Evolutionary conservation across 73 alveolate genomes (phyloP).

Genomic region (Paramecium sonneborni): DNA sequence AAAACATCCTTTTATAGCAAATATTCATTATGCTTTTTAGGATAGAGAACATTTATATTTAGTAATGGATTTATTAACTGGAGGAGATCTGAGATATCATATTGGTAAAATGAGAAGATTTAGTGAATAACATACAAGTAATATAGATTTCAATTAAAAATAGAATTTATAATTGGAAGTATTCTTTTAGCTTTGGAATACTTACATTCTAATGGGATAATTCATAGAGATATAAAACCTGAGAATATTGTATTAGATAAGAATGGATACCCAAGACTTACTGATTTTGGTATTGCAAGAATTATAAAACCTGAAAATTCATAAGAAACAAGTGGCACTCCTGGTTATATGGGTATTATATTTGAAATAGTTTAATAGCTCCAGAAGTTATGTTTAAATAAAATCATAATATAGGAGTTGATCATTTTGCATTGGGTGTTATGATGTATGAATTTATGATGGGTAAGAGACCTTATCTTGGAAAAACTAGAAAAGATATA

Average conservation of each 20-base stretch:
- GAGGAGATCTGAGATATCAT: slow-evolving; percentile 81
- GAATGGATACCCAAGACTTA: slow-evolving; percentile 73
- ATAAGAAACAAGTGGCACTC: slow-evolving; percentile 82
- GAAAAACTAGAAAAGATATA: slow-evolving; percentile 77
- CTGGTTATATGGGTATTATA: slow-evolving; percentile 80
- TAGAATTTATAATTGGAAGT: slow-evolving; percentile 71
- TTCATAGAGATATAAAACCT: slow-evolving; percentile 80
- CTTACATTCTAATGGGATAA: slow-evolving; percentile 67
- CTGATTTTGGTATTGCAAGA: slow-evolving; percentile 75
- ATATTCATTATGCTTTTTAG: slow-evolving; percentile 83
- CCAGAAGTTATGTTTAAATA: slow-evolving; percentile 86
- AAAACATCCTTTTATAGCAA: slow-evolving; percentile 83
- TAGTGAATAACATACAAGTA: slow-evolving; percentile 79
- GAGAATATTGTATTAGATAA: slow-evolving; percentile 76
- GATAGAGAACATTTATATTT: slow-evolving; percentile 78
- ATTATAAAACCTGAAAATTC: slow-evolving; percentile 70
- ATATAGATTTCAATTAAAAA: slow-evolving; percentile 24
- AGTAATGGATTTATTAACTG: slow-evolving; percentile 76
- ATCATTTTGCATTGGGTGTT: slow-evolving; percentile 81
- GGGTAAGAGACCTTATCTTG: slow-evolving; percentile 89
- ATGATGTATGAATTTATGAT: slow-evolving; percentile 83
- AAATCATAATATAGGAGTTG: slow-evolving; percentile 82
- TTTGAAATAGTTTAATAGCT: slow-evolving; percentile 32
- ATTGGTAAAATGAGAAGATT: slow-evolving; percentile 70
- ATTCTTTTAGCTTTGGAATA: slow-evolving; percentile 72